Evolutionary conservation across 805 yeast genomes (phyloP).

Genomic region (Candida peoriensis): DNA sequence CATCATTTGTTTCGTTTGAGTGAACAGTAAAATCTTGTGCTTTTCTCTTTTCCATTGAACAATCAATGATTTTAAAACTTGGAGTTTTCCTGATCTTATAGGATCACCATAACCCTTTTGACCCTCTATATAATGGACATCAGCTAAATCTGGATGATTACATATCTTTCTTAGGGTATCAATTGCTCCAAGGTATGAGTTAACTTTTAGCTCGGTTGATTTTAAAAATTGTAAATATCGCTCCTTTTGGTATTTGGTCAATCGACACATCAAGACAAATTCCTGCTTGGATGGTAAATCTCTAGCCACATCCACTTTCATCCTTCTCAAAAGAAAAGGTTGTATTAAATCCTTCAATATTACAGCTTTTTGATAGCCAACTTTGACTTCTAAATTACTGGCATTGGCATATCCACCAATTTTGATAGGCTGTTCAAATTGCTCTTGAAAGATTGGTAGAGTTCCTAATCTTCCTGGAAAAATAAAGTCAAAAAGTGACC

Average conservation of each 20-base stretch:
- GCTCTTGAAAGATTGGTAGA: conserved; percentile 87
- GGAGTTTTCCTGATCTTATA: conserved; percentile 79
- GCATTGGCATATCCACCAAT: conserved; percentile 99
- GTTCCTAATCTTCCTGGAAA: conserved; percentile 95
- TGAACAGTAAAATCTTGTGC: conserved; percentile 78
- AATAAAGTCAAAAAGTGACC: conserved; percentile 94
- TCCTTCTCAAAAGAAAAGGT: conserved; percentile 81
- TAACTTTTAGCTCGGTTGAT: conserved; percentile 73
- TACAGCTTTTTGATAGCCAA: conserved; percentile 95
- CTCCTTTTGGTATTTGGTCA: conserved; percentile 71
- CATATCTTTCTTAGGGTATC: conserved; percentile 89
- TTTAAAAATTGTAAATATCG: conserved; percentile 70
- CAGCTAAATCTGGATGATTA: conserved; percentile 88
- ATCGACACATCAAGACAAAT: conserved; percentile 86
- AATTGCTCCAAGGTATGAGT: conserved; percentile 81
- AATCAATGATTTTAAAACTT: conserved; percentile 72
- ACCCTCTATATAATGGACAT: conserved; percentile 31
- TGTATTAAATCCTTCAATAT: conserved; percentile 81
- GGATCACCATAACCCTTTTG: conserved; percentile 48
- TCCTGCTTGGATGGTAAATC: conserved; percentile 92
- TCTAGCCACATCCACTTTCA: conserved; percentile 91
- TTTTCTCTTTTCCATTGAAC: conserved; percentile 72
- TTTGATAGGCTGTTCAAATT: conserved; percentile 88
- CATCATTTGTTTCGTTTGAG: conserved; percentile 93
- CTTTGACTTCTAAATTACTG: conserved; percentile 89